Evolutionary conservation across 805 yeast species (phyloP), one percentile per base, ranked within the genome.

Genomic region (Saccharomycopsis vini): DNA sequence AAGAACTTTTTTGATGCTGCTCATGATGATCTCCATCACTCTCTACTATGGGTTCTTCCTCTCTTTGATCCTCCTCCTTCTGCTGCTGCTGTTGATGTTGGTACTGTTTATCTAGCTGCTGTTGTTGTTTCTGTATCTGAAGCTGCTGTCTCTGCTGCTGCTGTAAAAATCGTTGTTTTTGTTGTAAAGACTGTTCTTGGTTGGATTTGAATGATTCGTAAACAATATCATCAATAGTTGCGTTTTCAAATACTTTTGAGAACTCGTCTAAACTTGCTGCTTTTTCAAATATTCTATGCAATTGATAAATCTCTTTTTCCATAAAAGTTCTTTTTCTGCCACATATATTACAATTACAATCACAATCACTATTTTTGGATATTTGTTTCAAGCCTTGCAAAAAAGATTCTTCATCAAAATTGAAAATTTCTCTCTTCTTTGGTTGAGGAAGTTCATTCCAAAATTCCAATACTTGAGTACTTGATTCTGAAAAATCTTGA

Each of bases 261-360:
- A 37, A 37, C 29, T 22, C 29, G 7, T 37, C 40, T 23, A 26
- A 37, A 23, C 29, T 22, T 2, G 32, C n/a, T 2, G 40, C 18
- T 7, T 23, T 13, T 29, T 26, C 40, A 31, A 43, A 38, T 2
- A 39, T 24, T 23, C 23, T 13, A 19, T 43, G 38, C 20, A 43
- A 26, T 16, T 43, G 34, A n/a, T 31, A 24, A 3, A 43, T 26
- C 33, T 43, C 39, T 9, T 30, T 24, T 21, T 43, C 47, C 43
- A 43, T 32, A 30, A 22, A 43, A 10, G 37, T n/a, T 20, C 39
- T 22, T 24, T 34, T 43, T 22, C 22, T 26, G 15, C 39, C 39
- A 35, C 47, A 43, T n/a, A 34, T 26, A 4, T 39, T 24, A 26
- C 47, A 43, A 28, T 31, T 23, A 19, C 47, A 43, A 23, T 26